Percentiles rank a stretch among this genome's conserved stretches.
phyloP scores from a whole-genome alignment of 2,329 filamentous ascomycete species.

The Samsoniella hepiali region DNA sequence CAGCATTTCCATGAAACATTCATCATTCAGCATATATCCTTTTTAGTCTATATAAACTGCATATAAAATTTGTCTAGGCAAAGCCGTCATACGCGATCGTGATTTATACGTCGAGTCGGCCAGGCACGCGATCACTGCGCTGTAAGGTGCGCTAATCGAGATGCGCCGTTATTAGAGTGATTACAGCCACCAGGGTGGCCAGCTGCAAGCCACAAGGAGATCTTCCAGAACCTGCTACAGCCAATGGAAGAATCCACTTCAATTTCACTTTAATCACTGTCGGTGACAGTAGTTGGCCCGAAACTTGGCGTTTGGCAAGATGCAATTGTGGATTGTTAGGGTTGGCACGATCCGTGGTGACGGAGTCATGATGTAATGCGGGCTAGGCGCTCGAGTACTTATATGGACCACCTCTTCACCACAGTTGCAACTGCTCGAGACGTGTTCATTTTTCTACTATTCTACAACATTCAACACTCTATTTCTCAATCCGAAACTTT shows the following conservation, averaged over 20 bases:
- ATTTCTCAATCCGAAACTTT: neutral
- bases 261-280: neutral
- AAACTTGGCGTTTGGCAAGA: neutral
- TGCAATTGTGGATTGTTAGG: slow-evolving; percentile 12
- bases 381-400: neutral
- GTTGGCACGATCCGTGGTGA: slow-evolving; percentile 1
- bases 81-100: neutral
- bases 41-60: neutral
- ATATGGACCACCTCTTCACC: neutral
- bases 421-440: neutral
- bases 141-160: neutral
- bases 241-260: neutral
- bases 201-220: neutral
- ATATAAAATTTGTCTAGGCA: neutral
- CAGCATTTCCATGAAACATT: too few relatives aligned
- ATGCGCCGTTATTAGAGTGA: neutral
- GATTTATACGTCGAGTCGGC: neutral
- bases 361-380: slow-evolving; percentile 19
- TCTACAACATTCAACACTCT: neutral
- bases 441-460: too few relatives aligned
- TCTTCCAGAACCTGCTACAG: neutral
- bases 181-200: neutral
- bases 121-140: neutral
- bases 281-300: neutral
- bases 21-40: neutral